phyloP scores from a whole-genome alignment of 805 yeast species.

The Saccharomycopsis guyanensis region DNA sequence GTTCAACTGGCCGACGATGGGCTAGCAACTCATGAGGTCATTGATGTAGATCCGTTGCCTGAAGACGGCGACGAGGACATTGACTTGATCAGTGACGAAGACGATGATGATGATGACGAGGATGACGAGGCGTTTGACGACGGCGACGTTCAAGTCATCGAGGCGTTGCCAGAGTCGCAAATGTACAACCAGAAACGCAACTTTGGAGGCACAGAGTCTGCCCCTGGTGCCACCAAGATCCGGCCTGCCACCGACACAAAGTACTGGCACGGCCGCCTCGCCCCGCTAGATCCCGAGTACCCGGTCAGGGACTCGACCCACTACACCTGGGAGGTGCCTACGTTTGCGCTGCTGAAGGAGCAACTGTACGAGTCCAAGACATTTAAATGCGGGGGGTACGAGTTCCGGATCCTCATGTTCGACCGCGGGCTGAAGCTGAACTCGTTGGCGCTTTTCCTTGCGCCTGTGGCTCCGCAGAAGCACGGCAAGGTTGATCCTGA shows the following conservation, averaged over 20 bases:
- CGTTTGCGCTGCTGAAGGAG: constrained; percentile 24
- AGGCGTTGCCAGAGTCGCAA: not conserved
- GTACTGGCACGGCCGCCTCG: constrained; percentile 4
- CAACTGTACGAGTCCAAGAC: constrained; percentile 31
- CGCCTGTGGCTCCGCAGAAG: constrained; percentile 44
- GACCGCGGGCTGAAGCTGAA: constrained; percentile 64
- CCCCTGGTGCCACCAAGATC: not conserved
- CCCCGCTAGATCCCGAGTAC: constrained; percentile 10
- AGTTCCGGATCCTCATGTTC: constrained; percentile 67
- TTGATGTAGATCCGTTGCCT: not conserved
- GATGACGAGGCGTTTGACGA: constrained; percentile 7
- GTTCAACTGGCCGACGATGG: not conserved
- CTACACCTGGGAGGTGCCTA: constrained; percentile 34
- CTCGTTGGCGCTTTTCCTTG: constrained; percentile 68
- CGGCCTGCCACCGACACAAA: constrained; percentile 5
- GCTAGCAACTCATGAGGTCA: not conserved
- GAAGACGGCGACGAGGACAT: constrained; percentile 6
- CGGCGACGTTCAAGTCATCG: constrained; percentile 4
- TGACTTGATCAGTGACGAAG: constrained; percentile 6
- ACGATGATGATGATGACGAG: constrained; percentile 8
- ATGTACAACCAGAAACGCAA: not conserved
- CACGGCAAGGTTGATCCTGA: constrained; percentile 34
- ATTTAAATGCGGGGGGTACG: constrained; percentile 52
- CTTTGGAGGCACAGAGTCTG: not conserved
- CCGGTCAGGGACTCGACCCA: constrained; percentile 25